These are phyloP conservation scores for Trichothecium roseum DNA, from an alignment of 2,329 filamentous ascomycete species.

Conservation along the genomic window DNA sequence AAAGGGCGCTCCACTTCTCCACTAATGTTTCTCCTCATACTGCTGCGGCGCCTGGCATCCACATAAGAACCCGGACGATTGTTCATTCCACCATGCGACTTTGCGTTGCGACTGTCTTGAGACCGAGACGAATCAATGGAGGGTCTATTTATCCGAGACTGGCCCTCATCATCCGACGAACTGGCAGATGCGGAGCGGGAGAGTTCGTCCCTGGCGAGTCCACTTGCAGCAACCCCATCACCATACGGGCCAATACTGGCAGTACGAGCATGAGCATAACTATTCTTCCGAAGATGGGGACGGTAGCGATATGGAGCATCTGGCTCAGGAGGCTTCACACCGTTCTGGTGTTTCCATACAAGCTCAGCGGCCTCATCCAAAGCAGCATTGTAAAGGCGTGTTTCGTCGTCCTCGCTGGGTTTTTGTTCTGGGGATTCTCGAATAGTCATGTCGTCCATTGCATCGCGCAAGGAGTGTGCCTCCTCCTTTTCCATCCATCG, in stretches of 20 bases:
- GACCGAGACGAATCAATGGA: conserved; percentile 13
- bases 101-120: conserved; percentile 17
- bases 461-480: conserved; percentile 56
- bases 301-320: conserved; percentile 58
- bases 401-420: conserved; percentile 35
- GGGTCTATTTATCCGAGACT: conserved; percentile 19
- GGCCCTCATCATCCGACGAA: conserved; percentile 37
- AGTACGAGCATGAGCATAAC: conserved; percentile 57
- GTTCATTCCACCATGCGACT: conserved; percentile 29
- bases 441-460: conserved; percentile 64
- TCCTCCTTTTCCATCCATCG: conserved; percentile 78
- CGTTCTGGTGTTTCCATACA: conserved; percentile 66
- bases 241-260: conserved; percentile 45
- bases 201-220: conserved; percentile 30
- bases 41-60: conserved; percentile 47
- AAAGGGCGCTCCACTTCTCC: conserved; percentile 58
- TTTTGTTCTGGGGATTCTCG: conserved; percentile 18
- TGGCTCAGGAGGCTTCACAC: conserved; percentile 39
- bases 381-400: conserved; percentile 58
- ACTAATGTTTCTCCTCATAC: conserved; percentile 59
- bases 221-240: conserved; percentile 33
- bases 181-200: conserved; percentile 40
- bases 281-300: conserved; percentile 58
- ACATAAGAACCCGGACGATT: conserved; percentile 22
- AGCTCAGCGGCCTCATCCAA: conserved; percentile 70